Base-by-base conservation (phyloP, 2,329 filamentous ascomycete species). In the Tolypocladium album region DNA sequence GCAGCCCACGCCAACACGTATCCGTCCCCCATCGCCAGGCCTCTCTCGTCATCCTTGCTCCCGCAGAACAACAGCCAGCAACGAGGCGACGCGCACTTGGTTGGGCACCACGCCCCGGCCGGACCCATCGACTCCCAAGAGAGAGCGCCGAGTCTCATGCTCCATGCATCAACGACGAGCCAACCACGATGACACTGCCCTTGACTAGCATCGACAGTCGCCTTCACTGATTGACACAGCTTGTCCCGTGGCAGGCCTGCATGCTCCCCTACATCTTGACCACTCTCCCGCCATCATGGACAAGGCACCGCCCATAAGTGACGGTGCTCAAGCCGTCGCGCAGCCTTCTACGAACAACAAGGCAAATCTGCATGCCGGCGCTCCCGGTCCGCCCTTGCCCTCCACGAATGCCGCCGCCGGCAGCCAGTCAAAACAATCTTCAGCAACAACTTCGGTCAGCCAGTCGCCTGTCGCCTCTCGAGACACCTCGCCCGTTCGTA, bases 401-500 rank as follows among this genome's bases (percentile, higher is more conserved):
- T 57, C 59, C 45, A 55, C 59, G 53, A 65, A 63, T 59, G 62
- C 67, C 57, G 66, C 64, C 39, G 64, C 66, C 58, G 67, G 67
- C 43, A 64, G 65, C 59, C 71, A 72, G 53, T 72, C 73, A 40
- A 75, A 68, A 64, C 70, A 70, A 56, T 74, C 74, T 5, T 75
- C 74, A 31, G 67, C 71, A 50, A 71, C 67, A 61, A 74, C 68
- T 66, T 76, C 75, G 45, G 64, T 67, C 61, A 68, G 64, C 27
- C 69, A 71, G 22, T 76, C 76, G 55, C 74, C 75, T 53, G 66
- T 70, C 57, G 69, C 69, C 43, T 77, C 75, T 20, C 74, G 80
- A 66, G 80, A 82, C 60, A 69, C 77, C 22, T 83, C 80, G 15
- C 80, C 80, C 20, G 73, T 72, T 56, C 72, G 78, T 57, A 74